phyloP scores from a whole-genome alignment of 2,329 filamentous ascomycete species.

The Diaporthe sp. region DNA sequence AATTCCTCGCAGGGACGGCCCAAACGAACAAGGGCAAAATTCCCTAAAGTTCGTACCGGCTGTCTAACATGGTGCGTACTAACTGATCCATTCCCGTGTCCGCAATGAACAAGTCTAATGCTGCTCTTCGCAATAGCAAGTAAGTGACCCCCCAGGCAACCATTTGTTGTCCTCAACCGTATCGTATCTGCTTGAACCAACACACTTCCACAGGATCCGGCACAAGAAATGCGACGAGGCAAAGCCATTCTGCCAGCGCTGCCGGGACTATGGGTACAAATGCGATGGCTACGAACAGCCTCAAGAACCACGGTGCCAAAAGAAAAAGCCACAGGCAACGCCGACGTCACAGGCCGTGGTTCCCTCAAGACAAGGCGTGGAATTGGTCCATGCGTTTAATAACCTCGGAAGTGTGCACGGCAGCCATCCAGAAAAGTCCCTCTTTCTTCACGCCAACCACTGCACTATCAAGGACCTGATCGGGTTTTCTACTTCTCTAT shows the following conservation, averaged over 20 bases:
- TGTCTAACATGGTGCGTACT: conserved; percentile 21
- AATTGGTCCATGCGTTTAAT: not conserved
- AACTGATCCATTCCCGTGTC: not conserved
- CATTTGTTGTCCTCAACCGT: not conserved
- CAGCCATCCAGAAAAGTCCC: not conserved
- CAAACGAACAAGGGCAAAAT: conserved; percentile 13
- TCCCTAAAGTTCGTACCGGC: conserved; percentile 18
- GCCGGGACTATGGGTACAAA: conserved; percentile 19
- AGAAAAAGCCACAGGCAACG: not conserved
- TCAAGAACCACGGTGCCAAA: not conserved
- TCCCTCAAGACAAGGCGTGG: not conserved
- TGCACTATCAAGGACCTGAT: conserved; percentile 21
- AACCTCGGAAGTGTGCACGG: not conserved
- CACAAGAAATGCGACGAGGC: conserved; percentile 20
- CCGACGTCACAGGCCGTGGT: not conserved
- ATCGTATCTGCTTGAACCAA: conserved; percentile 2
- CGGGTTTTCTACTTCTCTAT: conserved; percentile 9
- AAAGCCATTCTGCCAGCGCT: conserved; percentile 13
- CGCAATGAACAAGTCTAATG: not conserved
- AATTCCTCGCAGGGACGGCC: not conserved
- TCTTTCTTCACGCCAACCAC: conserved; percentile 1
- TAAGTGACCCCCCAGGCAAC: not conserved
- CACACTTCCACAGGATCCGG: not conserved
- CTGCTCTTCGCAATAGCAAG: not conserved
- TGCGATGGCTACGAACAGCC: conserved; percentile 21